Base-by-base conservation (phyloP, 768 basidiomycete species). In the Kwoniella pini region DNA sequence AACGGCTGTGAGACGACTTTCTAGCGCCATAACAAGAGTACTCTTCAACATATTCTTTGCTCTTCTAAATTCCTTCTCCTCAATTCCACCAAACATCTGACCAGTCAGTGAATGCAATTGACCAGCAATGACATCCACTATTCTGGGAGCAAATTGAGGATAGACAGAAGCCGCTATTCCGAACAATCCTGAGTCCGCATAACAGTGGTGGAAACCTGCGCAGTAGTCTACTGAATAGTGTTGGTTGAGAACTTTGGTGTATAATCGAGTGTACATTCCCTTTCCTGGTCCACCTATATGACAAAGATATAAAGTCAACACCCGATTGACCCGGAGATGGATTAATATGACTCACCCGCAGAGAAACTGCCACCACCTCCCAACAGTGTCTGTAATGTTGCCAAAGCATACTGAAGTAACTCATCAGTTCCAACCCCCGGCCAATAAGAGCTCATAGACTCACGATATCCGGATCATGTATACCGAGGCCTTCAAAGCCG, bases 361-460 rank as follows among this genome's bases (percentile, higher is more conserved):
- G 93, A 96, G 83, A 99, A 99, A 76, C 88, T 90, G 17, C 93
- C 93, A 7, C 95, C 95, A 0, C 95, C 95, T 30, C 95, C 95
- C 15, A 99, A 85, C 43, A 98, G 84, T 24, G 94, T 88, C 74
- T 99, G 95, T 80, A 98, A 88, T 1, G 90, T 91, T 19, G 95
- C 95, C 17, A 95, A 83, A 5, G 91, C 85, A 77, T 93, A 98
- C 75, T 76, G 30, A 26, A n/a, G 9, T 19, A 17, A 22, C 45
- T 31, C n/a, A 24, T 28, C 4, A 2, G 5, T 12, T 57, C 46
- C 57, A 33, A 39, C 21, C 10, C 10, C 15, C 27, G 2, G n/a
- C 33, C 19, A 12, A 31, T 17, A 26, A 40, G 21, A 4, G n/a
- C 15, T 17, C 3, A 2, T 27, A 36, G 7, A 65, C 76, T 72